phyloP scores from a whole-genome alignment of 495 filamentous ascomycete species.

The Podospora fimiseda region DNA sequence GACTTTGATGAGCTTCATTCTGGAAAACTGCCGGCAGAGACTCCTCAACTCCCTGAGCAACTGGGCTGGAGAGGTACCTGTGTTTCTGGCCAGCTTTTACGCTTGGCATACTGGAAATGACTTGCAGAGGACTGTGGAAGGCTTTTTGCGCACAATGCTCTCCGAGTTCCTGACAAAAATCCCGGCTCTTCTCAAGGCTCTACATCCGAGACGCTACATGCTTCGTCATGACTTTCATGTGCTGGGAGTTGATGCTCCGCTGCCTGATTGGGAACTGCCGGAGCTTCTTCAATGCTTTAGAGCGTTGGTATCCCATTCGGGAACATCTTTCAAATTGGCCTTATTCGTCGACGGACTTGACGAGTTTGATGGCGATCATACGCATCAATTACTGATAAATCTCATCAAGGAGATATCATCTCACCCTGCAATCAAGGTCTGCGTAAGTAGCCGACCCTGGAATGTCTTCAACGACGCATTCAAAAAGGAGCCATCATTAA shows the following conservation, averaged over 20 bases:
- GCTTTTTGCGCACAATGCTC: neutral
- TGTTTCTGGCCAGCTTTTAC: neutral
- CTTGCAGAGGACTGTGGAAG: neutral
- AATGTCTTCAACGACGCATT: neutral
- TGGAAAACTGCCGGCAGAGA: neutral
- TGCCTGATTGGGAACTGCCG: neutral
- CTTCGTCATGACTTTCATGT: neutral
- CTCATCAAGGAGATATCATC: neutral
- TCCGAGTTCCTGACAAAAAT: neutral
- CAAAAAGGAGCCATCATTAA: neutral
- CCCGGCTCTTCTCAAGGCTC: neutral
- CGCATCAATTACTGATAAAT: neutral
- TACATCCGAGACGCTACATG: neutral
- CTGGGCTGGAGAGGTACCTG: neutral
- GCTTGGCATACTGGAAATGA: neutral
- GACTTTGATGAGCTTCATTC: neutral
- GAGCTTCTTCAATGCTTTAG: neutral
- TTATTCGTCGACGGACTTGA: neutral
- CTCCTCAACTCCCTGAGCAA: neutral
- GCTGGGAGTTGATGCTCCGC: neutral
- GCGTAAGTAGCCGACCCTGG: neutral
- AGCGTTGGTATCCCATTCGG: neutral
- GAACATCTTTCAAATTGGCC: neutral
- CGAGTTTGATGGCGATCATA: neutral
- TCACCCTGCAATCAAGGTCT: neutral